phyloP scores from a whole-genome alignment of 1,139 yeast species.

The Candida frijolesensis region DNA sequence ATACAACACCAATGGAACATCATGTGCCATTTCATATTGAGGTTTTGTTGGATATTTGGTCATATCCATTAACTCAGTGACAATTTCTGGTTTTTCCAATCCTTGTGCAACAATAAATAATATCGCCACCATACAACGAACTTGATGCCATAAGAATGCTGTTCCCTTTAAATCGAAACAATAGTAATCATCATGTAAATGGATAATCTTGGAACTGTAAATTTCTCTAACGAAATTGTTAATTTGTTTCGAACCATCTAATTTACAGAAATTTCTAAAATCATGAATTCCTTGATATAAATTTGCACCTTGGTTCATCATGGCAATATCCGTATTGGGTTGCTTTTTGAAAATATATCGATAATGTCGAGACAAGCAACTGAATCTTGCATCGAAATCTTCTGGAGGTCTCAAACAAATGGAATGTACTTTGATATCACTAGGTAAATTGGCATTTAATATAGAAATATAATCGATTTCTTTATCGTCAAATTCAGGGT shows the following conservation, averaged over 20 bases:
- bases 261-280: constrained; percentile 90
- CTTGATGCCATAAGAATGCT: constrained; percentile 98
- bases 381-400: constrained; percentile 89
- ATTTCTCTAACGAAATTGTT: constrained; percentile 70
- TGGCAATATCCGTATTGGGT: constrained; percentile 54
- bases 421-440: constrained; percentile 80
- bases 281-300: constrained; percentile 78
- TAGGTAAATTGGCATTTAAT: constrained; percentile 75
- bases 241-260: constrained; percentile 93
- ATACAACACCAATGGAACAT: constrained; percentile 83
- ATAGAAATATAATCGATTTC: constrained; percentile 81
- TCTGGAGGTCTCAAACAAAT: constrained; percentile 81
- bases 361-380: constrained; percentile 83
- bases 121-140: constrained; percentile 90
- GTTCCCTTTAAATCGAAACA: constrained; percentile 82
- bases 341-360: constrained; percentile 68
- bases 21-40: constrained; percentile 85
- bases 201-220: constrained; percentile 50
- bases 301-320: constrained; percentile 72
- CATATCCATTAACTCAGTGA: constrained; percentile 61
- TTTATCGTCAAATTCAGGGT: constrained; percentile 53
- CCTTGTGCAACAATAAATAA: constrained; percentile 79
- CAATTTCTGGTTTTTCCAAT: constrained; percentile 61
- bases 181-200: constrained; percentile 48
- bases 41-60: constrained; percentile 70